Evolutionary conservation across 257 asterid species (phyloP), one percentile per base, ranked within the genome.

Genomic region (Capsicum pubescens): DNA sequence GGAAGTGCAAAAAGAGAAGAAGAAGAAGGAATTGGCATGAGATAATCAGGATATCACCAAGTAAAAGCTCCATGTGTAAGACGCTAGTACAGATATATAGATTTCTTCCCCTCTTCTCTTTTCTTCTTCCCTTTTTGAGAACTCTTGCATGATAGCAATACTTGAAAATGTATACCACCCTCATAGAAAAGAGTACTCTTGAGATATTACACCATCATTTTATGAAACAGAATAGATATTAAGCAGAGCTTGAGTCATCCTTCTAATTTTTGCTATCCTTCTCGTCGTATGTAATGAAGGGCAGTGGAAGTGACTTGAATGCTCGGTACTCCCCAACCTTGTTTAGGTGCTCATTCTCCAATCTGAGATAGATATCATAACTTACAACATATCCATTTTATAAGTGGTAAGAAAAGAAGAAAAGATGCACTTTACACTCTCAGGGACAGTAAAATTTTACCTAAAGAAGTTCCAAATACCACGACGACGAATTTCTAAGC

Each of bases 311-410:
- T 21, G 93, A 89, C 84, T 93, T 92, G 88, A 90, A 93, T 79
- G 97, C 97, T 3, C 95, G 92, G 26, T 58, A 92, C 52, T 91
- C 90, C 16, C 97, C 97, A 14, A 92, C 95, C 81, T 93, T 93
- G 89, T 93, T 93, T 4, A 93, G 90, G 84, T 93, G 97, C 69
- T 93, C 97, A 59, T 93, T 93, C 88, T 93, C 97, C 85, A 93
- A 85, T 89, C 95, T 92, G 90, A 81, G 71, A 63, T 21, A 58
- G 12, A 72, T 76, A 6, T 54, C 36, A 74, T 14, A 52, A 17
- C 68, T 21, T 44, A 48, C n/a, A 55, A 13, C 2, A 9, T 19
- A 54, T n/a, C 3, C 61, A 46, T 83, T 26, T 48, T 60, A 21
- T n/a, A 6, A 42, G 67, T 35, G n/a, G 55, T 11, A 58, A 3